Conservation (phyloP, 371 early-diverging fungal genomes). For the Amoeboaphelidium occidentale region DNA sequence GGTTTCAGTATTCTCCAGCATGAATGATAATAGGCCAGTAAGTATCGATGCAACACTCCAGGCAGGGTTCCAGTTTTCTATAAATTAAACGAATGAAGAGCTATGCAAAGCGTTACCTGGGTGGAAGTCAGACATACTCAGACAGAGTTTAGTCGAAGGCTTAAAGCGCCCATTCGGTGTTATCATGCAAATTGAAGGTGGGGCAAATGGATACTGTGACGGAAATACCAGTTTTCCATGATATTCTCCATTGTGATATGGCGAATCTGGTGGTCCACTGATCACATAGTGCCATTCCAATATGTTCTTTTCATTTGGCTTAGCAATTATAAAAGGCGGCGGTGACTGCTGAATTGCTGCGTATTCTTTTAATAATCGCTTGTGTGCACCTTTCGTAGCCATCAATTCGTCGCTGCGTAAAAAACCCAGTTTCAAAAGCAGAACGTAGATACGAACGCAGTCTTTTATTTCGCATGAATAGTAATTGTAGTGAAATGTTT, state of each 20-base stretch:
- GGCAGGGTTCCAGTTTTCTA: slow-evolving; percentile 79
- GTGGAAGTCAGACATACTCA: slow-evolving; percentile 83
- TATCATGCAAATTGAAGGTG: slow-evolving; percentile 79
- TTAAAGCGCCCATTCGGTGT: slow-evolving; percentile 44
- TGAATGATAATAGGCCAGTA: slow-evolving; percentile 78
- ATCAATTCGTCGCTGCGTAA: background rate
- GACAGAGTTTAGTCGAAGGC: slow-evolving; percentile 25
- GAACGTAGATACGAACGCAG: too few species aligned
- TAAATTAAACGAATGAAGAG: slow-evolving; percentile 12
- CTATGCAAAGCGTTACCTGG: slow-evolving; percentile 4
- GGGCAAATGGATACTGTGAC: slow-evolving; percentile 82
- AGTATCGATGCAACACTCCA: slow-evolving; percentile 89
- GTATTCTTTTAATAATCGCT: slow-evolving; percentile 68
- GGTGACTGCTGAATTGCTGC: slow-evolving; percentile 36
- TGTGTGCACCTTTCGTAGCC: background rate
- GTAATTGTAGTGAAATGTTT: too few species aligned
- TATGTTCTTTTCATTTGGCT: slow-evolving; percentile 75
- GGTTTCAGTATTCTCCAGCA: slow-evolving; percentile 69
- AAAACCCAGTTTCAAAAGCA: too few species aligned
- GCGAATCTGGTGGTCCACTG: slow-evolving; percentile 75
- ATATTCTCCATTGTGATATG: slow-evolving; percentile 69
- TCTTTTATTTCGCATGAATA: too few species aligned
- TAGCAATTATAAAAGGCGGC: slow-evolving; percentile 39
- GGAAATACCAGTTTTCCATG: slow-evolving; percentile 87
- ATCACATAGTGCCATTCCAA: slow-evolving; percentile 95